These are phyloP conservation scores for Pleoardoris graminearum DNA, from an alignment of 2,329 filamentous ascomycete species.

Conservation along the genomic window DNA sequence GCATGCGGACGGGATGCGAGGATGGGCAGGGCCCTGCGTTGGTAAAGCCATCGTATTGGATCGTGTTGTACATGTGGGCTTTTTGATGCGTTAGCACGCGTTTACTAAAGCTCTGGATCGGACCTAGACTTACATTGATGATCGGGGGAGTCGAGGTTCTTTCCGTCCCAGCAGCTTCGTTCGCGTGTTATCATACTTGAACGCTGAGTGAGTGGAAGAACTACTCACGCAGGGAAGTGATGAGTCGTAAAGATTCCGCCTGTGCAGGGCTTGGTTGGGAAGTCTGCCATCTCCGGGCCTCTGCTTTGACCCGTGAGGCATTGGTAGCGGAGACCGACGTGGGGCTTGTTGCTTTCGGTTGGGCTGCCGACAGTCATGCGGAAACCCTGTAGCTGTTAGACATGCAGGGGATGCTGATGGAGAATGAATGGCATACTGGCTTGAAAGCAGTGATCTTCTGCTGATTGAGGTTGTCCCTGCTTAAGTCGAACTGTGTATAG, in stretches of 20 bases:
- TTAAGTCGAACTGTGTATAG: slow-evolving; percentile 40
- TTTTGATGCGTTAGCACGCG: neutral
- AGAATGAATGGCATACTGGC: slow-evolving; percentile 18
- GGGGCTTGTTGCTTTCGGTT: slow-evolving; percentile 25
- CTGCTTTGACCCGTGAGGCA: slow-evolving; percentile 27
- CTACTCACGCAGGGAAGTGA: too few species aligned
- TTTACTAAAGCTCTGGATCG: too few species aligned
- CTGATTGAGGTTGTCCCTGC: slow-evolving; percentile 30
- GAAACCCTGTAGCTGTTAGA: slow-evolving; percentile 19
- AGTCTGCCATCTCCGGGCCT: slow-evolving; percentile 19
- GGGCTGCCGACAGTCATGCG: slow-evolving; percentile 38
- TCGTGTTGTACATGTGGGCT: slow-evolving; percentile 44
- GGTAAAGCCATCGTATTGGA: slow-evolving; percentile 23
- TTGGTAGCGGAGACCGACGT: slow-evolving; percentile 28
- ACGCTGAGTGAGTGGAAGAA: too few species aligned
- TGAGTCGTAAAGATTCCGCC: slow-evolving; percentile 32
- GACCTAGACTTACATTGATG: slow-evolving; percentile 44
- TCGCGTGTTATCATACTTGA: too few species aligned
- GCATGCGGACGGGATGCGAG: slow-evolving; percentile 26
- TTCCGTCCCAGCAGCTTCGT: slow-evolving; percentile 48
- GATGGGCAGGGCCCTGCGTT: slow-evolving; percentile 28
- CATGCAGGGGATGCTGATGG: neutral
- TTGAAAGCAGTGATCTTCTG: slow-evolving; percentile 25
- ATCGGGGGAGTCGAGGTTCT: slow-evolving; percentile 54
- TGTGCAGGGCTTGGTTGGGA: slow-evolving; percentile 29